Conservation (phyloP, 805 yeast genomes). For the Metschnikowia lachancei region DNA sequence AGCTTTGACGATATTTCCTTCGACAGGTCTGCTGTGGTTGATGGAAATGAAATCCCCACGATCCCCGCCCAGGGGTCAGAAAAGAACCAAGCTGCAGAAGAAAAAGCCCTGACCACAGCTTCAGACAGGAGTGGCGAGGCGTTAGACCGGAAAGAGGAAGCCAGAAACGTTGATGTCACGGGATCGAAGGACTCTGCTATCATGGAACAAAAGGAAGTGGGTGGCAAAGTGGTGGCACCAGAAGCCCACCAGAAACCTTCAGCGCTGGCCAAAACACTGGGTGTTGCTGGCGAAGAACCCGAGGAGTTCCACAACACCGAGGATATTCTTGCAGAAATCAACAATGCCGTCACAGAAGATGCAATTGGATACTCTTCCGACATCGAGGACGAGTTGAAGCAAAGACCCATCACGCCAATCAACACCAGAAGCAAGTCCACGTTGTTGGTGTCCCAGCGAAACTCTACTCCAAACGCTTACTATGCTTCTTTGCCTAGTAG, state of each 20-base stretch:
- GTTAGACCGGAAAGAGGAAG: too few species aligned
- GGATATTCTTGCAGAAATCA: constrained; percentile 38
- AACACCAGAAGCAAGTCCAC: constrained; percentile 14
- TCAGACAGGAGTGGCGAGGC: too few species aligned
- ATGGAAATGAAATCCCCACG: not conserved
- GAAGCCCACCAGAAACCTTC: too few species aligned
- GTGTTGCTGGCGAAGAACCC: constrained; percentile 3
- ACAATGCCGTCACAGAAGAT: constrained; percentile 41
- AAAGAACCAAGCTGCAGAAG: not conserved
- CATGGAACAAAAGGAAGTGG: too few species aligned
- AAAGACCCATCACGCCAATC: constrained; percentile 34
- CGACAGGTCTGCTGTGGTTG: not conserved
- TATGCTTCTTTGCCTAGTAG: constrained; percentile 9
- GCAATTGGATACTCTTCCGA: constrained; percentile 26
- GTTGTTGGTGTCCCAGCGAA: constrained; percentile 12
- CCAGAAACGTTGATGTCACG: not conserved
- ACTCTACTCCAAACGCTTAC: constrained; percentile 16
- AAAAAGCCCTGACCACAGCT: not conserved
- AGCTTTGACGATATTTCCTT: not conserved
- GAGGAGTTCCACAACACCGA: constrained; percentile 24
- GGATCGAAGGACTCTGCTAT: not conserved
- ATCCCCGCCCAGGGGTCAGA: too few species aligned
- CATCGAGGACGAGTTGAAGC: constrained; percentile 20
- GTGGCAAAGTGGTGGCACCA: too few species aligned
- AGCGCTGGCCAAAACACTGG: not conserved